These are phyloP conservation scores for Priceomyces melissophilus DNA, from an alignment of 805 yeast species.

Conservation along the genomic window DNA sequence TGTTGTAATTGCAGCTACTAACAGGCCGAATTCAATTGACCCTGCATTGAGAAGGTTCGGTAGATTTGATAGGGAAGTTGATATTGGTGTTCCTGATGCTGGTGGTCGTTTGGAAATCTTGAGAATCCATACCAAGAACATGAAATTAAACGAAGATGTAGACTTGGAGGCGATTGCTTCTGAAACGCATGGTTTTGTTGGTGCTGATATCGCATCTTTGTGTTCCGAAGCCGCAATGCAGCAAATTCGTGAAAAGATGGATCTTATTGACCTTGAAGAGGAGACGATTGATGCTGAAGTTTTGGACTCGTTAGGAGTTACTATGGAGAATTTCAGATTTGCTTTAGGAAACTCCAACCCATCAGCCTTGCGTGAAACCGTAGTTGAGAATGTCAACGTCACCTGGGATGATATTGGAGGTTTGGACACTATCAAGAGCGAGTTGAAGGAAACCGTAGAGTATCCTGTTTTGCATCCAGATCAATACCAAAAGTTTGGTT, in stretches of 20 bases:
- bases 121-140: constrained; percentile 96
- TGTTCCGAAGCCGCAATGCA: constrained; percentile 99
- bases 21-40: constrained; percentile 81
- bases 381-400: constrained; percentile 96
- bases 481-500: constrained; percentile 96
- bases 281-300: constrained; percentile 97
- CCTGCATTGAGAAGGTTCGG: constrained; percentile 86
- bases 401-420: constrained; percentile 99
- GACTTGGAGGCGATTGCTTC: constrained; percentile 94
- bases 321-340: constrained; percentile 98
- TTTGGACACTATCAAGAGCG: constrained; percentile 90
- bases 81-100: constrained; percentile 94
- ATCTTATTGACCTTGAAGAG: constrained; percentile 90
- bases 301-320: constrained; percentile 92
- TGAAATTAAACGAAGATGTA: constrained; percentile 94
- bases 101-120: constrained; percentile 96
- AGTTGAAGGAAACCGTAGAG: constrained; percentile 97
- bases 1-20: constrained; percentile 97
- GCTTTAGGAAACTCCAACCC: constrained; percentile 98
- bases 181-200: constrained; percentile 99
- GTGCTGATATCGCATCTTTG: constrained; percentile 96
- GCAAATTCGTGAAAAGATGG: constrained; percentile 99
- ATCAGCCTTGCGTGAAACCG: constrained; percentile 98
- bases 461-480: constrained; percentile 99
- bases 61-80: constrained; percentile 83